phyloP scores from a whole-genome alignment of 192 early-diverging fungal genomes.

The Rhizoclosmatium globosum region DNA sequence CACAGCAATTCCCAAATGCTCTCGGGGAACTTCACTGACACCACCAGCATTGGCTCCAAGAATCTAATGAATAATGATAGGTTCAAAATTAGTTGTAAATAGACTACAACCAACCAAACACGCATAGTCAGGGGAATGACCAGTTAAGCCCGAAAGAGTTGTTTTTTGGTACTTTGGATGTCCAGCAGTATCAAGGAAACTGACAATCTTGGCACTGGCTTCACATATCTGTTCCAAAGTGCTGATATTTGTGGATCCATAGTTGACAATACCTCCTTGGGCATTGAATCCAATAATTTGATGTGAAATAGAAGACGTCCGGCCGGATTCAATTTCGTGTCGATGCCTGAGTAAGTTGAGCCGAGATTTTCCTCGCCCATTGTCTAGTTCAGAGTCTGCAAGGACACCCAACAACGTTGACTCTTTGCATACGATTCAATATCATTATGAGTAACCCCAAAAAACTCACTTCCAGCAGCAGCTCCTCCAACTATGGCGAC shows the following conservation, averaged over 20 bases:
- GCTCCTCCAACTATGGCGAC: conserved; percentile 85
- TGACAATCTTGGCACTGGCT: conserved; percentile 80
- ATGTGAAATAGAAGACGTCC: conserved; percentile 87
- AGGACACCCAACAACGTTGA: conserved; percentile 87
- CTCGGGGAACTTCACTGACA: conserved; percentile 74
- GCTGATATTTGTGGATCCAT: conserved; percentile 74
- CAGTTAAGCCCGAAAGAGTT: conserved; percentile 85
- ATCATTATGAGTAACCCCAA: not conserved
- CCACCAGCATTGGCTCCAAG: conserved; percentile 74
- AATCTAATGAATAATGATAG: conserved; percentile 37
- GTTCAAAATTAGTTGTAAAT: not conserved
- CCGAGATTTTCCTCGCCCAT: conserved; percentile 84
- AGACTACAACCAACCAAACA: conserved; percentile 55
- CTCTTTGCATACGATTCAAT: conserved; percentile 44
- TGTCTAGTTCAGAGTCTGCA: conserved; percentile 83
- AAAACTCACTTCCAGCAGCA: conserved; percentile 64
- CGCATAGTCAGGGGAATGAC: conserved; percentile 84
- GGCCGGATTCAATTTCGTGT: conserved; percentile 90
- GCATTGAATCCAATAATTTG: conserved; percentile 88
- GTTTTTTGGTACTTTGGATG: conserved; percentile 88
- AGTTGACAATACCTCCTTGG: conserved; percentile 78
- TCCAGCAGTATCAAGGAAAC: conserved; percentile 90
- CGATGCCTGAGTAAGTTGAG: conserved; percentile 88
- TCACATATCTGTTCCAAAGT: conserved; percentile 90
- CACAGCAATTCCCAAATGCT: conserved; percentile 81